phyloP scores from a whole-genome alignment of 2,329 filamentous ascomycete species.

The Huntiella savannae region DNA sequence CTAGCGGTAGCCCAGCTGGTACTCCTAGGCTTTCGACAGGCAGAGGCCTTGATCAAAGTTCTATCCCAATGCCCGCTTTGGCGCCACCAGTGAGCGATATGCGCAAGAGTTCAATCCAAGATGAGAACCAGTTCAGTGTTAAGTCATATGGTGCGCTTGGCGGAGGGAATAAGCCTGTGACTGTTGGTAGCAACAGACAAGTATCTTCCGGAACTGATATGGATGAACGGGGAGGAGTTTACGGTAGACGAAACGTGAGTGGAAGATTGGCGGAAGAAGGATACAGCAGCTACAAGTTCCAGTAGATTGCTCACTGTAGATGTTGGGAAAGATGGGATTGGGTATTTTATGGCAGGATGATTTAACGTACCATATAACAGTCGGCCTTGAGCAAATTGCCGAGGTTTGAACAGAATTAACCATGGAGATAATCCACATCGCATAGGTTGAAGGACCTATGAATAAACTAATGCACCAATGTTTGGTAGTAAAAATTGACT shows the following conservation, averaged over 20 bases:
- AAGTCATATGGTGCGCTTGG: slow-evolving; percentile 42
- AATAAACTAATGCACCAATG: too few species aligned
- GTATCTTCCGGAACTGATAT: slow-evolving; percentile 42
- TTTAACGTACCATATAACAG: too few species aligned
- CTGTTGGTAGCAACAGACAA: slow-evolving; percentile 29
- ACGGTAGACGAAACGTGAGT: slow-evolving; percentile 43
- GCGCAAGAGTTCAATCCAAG: slow-evolving; percentile 29
- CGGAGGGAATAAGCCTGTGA: slow-evolving; percentile 31
- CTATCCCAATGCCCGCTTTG: slow-evolving; percentile 1
- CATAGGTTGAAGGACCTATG: too few species aligned
- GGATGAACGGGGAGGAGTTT: slow-evolving; percentile 18
- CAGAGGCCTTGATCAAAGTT: not conserved
- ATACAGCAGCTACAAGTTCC: not conserved
- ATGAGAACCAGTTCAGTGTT: slow-evolving; percentile 29
- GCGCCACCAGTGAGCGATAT: slow-evolving; percentile 10
- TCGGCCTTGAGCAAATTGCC: too few species aligned
- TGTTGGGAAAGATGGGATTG: not conserved
- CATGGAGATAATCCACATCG: too few species aligned
- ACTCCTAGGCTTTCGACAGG: not conserved
- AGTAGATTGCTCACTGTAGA: not conserved
- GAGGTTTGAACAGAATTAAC: too few species aligned
- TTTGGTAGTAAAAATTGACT: too few species aligned
- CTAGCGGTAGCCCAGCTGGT: not conserved
- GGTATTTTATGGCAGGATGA: too few species aligned
- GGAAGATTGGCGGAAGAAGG: slow-evolving; percentile 53